Evolutionary conservation across 2,329 filamentous ascomycete genomes (phyloP), one percentile per base, ranked within the genome.

Genomic region (Fusarium redolens): DNA sequence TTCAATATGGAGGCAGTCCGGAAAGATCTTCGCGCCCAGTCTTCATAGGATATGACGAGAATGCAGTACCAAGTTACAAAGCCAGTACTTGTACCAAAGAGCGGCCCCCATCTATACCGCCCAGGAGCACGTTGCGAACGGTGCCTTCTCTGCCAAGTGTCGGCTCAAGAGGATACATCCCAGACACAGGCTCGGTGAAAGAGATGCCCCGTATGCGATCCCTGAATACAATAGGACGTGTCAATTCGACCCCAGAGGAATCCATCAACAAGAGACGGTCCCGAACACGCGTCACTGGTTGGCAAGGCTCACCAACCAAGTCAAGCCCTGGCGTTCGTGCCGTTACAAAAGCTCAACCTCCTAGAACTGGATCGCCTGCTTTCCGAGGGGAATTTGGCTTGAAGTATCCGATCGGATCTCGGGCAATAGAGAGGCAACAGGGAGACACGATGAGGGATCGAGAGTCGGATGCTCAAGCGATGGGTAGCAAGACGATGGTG

Each of bases 401-500:
- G 20, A 56, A 65, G 40, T 50, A 67, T 18, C 63, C 58, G 18
- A 48, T 62, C 3, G 67, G 56, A 7, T 31, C 54, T 15, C 57
- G 31, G 38, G 18, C 28, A 38, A 58, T 7, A 20, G 22, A 50
- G 70, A 69, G 55, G 33, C 74, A 35, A 55, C 61, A 7, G 6
- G 66, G 20, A 17, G 52, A 33, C 22, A 41, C 11, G 22, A 14
- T 18, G 28, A 44, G 50, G 37, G 58, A 65, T 3, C 61, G 59
- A 25, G 72, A 77, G 11, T 64, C 70, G 61, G 79, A 82, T 43
- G 77, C 79, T 0, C 83, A 85, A 64, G 78, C 77, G 0, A 77
- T 83, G 66, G 85, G 85, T 5, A 86, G 86, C 72, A 85, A 85
- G 77, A 81, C 81, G 45, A 88, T 89, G 85, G 87, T 89, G 12